Base-by-base conservation (phyloP, 345 rosid species). In the Euclidium syriacum region DNA sequence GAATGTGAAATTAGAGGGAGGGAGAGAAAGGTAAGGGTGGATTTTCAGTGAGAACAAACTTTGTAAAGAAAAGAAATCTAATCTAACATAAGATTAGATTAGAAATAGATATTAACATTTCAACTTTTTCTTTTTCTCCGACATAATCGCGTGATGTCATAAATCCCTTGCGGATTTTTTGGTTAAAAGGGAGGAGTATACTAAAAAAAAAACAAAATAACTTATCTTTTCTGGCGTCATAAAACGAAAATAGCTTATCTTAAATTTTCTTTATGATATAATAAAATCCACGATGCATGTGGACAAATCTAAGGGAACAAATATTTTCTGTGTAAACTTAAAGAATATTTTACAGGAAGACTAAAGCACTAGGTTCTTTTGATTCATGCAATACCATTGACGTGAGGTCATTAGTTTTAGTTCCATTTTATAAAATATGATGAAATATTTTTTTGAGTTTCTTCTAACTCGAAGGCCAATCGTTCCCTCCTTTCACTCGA, bases 71-170 rank as follows among this genome's bases (percentile, higher is more conserved):
- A 32, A 15, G 6, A 63, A 44, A 62, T 48, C 36, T 16, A 22
- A 40, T 30, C 29, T 50, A 51, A 26, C 36, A 32, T 46, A 50
- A 27, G 14, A 15, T 16, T 62, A n/a, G n/a, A n/a, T n/a, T n/a
- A n/a, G n/a, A n/a, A n/a, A n/a, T 53, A 22, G 54, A 53, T 43
- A 32, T 43, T 33, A 65, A 65, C 63, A 54, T 51, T 39, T 49
- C 52, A 51, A 2, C 29, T 29, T 29, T 36, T 49, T 36, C 3
- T 3, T 2, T 20, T 29, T 24, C 24, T 46, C 46, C 22, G 22
- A 22, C 42, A 39, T 27, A 48, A 57, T 29, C 51, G 43, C 6
- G 18, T 58, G 55, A 69, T 69, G 55, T 60, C 60, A 68, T 60
- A 51, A 51, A 52, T 51, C 53, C 4, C 12, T 33, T 27, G 33